These are phyloP conservation scores for Heterobasidion irregulare DNA, from an alignment of 1,284 basidiomycete species.

Conservation along the genomic window DNA sequence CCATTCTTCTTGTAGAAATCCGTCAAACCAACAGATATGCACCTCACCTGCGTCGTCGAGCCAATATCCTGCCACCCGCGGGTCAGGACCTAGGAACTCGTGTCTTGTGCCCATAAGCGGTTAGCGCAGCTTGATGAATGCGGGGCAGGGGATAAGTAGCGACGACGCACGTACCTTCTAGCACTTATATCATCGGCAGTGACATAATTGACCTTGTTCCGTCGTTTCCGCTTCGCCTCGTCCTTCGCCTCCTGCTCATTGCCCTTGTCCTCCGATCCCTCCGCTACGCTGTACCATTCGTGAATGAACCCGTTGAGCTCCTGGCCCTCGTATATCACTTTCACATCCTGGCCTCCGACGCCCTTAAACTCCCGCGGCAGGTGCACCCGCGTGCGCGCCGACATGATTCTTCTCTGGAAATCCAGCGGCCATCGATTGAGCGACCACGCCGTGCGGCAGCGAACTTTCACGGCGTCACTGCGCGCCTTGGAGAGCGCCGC, in stretches of 20 bases:
- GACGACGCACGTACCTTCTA: conserved; percentile 21
- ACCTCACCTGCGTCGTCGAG: conserved; percentile 28
- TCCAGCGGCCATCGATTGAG: conserved; percentile 27
- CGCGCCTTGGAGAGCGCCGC: too few relatives aligned
- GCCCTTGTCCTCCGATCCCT: conserved; percentile 3
- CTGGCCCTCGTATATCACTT: conserved; percentile 20
- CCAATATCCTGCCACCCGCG: conserved; percentile 31
- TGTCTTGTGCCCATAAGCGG: conserved; percentile 20
- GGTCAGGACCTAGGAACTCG: conserved; percentile 34
- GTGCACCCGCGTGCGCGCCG: conserved; percentile 22
- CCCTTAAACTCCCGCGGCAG: conserved; percentile 31
- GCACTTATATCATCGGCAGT: conserved; percentile 24
- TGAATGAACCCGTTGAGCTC: conserved; percentile 33
- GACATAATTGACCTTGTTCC: conserved; percentile 28
- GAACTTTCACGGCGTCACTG: too few relatives aligned
- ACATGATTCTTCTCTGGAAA: conserved; percentile 14
- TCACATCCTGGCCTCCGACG: conserved; percentile 20
- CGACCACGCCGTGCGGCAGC: conserved; percentile 19
- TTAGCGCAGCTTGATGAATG: too few relatives aligned
- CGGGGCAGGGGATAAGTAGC: too few relatives aligned
- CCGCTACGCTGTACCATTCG: conserved; percentile 19
- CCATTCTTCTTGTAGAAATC: conserved; percentile 34
- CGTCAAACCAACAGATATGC: conserved; percentile 34
- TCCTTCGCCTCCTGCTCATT: conserved; percentile 1
- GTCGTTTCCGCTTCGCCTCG: not conserved